Base-by-base conservation (phyloP, 495 filamentous ascomycete genomes). In the Xylaria castorea region DNA sequence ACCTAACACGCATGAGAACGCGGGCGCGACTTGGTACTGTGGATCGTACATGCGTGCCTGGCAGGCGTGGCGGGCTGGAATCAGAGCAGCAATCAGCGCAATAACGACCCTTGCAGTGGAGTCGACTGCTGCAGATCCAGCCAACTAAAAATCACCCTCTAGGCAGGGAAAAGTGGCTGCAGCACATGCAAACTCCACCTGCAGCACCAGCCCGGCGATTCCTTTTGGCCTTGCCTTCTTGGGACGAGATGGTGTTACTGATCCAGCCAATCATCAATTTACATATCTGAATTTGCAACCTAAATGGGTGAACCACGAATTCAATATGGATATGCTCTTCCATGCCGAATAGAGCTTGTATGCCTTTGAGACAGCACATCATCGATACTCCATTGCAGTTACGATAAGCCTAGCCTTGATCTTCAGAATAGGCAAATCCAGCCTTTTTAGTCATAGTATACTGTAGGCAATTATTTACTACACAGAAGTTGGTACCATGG, bases 191-290 rank as follows among this genome's bases (percentile, higher is more conserved):
- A 48, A 44, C 46, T 5, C 51, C 51, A 57, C 57, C 68, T 40
- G 68, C 68, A 64, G 58, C 32, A 38, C 38, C 42, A 61, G 44
- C 44, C 58, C 68, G 22, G 69, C 48, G 48, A 46, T n/a, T 36
- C 30, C 46, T 55, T 34, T 32, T 40, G 11, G 34, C 69, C 51
- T 57, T 71, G 4, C 69, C 60, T 12, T n/a, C 4, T 57, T 65
- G 60, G 61, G 69, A 65, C 38, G 60, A 57, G 30, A 36, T 65
- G 32, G 57, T 71, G 38, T 25, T 61, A 50, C 18, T 25, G 44
- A 62, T 44, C n/a, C 71, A 77, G 32, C 77, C 77, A 79, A 79
- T 79, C 75, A 77, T 77, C 62, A 79, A 79, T 72, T 79, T 25
- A 65, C 50, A 72, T 74, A 27, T 44, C 27, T 40, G 1, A n/a